A percentile compares a stretch with the other conserved stretches of the same genome.
phyloP scores from a whole-genome alignment of 2,329 filamentous ascomycete genomes.

The Orbilia oligospora region DNA sequence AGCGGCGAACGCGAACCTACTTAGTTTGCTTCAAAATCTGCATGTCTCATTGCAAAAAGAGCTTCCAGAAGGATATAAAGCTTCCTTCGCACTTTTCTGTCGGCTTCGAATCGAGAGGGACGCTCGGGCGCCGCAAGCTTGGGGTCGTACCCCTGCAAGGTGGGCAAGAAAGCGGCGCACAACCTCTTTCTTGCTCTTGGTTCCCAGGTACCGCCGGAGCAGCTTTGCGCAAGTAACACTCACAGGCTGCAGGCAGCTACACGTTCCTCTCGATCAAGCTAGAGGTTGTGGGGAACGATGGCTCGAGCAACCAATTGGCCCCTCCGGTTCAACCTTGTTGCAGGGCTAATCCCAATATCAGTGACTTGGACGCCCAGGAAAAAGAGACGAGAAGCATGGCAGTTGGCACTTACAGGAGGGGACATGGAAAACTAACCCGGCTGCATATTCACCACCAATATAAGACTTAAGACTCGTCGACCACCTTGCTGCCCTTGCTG shows the following conservation, averaged over 20 bases:
- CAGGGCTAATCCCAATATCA: constrained; percentile 25
- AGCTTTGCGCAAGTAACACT: constrained; percentile 60
- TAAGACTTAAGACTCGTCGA: constrained; percentile 16
- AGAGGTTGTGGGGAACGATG: constrained; percentile 29
- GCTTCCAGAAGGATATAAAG: constrained; percentile 58
- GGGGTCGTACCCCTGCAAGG: constrained; percentile 50
- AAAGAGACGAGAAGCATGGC: constrained; percentile 39
- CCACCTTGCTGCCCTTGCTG: constrained; percentile 5
- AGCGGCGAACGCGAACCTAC: constrained; percentile 40
- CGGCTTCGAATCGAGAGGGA: constrained; percentile 45
- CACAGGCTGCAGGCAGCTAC: constrained; percentile 53
- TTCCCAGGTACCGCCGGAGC: constrained; percentile 51
- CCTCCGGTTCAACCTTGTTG: background rate
- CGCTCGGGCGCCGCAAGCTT: constrained; percentile 54
- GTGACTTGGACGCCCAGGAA: constrained; percentile 23
- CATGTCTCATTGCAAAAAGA: constrained; percentile 55
- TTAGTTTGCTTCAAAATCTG: constrained; percentile 61
- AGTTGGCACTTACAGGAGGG: constrained; percentile 30
- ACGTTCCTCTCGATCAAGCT: constrained; percentile 48
- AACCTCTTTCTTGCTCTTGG: constrained; percentile 25
- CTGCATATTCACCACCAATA: constrained; percentile 39
- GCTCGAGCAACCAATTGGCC: constrained; percentile 44
- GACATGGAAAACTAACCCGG: constrained; percentile 45
- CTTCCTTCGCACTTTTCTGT: constrained; percentile 36
- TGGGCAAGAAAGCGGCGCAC: constrained; percentile 56